Evolutionary conservation across 2,329 filamentous ascomycete genomes (phyloP), one percentile per base, ranked within the genome.

Genomic region (Teratosphaeria epicoccoides): DNA sequence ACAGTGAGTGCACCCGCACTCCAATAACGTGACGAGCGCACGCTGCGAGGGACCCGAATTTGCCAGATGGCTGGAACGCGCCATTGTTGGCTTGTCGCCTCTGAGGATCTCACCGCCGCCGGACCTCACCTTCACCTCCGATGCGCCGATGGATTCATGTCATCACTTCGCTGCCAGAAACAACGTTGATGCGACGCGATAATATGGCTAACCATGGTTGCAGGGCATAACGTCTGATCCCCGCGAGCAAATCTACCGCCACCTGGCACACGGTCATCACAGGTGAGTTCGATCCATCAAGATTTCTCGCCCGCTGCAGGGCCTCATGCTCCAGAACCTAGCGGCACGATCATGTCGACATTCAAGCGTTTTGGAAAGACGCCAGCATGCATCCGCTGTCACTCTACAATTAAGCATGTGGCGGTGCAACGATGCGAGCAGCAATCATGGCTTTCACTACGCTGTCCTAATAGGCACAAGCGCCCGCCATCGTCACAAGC

Each of bases 401-500:
- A 40, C 33, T 40, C 33, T 40, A 7, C n/a, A 17, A 40, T 40
- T 17, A 17, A 40, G 33, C 33, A 40, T 50, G 48, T 50, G 48
- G 48, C 48, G 33, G 48, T 50, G 48, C 48, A 17, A 37, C 33
- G 14, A 40, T 40, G 33, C 14, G 14, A 17, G 14, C 33, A 9
- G 33, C 33, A 40, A 5, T 17, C 33, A 17, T 40, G 20, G 33
- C 33, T 17, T 17, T 40, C 33, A 40, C 33, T 17, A 6, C 20
- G 33, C 20, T 40, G 33, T 40, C n/a, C 33, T 40, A 40, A 40
- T 40, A 40, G 20, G 33, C 33, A 40, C 33, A 40, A 40, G 57
- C 57, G 47, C 26, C 40, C 53, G 55, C 49, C 55, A 52, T 54
- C 53, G 53, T 55, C 53, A 52, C 52, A 55, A 53, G 57, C 52